phyloP scores from a whole-genome alignment of 2,329 filamentous ascomycete genomes.

The Fusarium decemcellulare region DNA sequence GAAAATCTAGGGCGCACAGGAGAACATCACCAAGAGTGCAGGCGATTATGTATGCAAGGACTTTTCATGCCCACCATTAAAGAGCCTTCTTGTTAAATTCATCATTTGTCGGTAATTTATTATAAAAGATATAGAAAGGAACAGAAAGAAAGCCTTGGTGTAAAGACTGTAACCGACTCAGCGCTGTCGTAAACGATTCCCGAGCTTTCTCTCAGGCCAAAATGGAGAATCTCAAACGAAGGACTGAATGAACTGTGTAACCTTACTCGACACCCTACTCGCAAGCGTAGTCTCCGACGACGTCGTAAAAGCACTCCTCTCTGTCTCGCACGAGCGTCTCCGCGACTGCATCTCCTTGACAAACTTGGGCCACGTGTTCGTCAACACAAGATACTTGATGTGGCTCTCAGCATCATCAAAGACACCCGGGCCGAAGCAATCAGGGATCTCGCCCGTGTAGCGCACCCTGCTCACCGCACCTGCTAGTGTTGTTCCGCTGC shows the following conservation, averaged over 20 bases:
- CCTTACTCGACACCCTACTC: constrained; percentile 2
- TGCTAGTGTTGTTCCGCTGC: neutral
- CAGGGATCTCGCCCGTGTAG: constrained; percentile 61
- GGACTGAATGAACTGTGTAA: constrained; percentile 1
- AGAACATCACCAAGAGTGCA: too few relatives aligned
- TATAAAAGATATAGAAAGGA: too few relatives aligned
- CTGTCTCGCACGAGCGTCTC: constrained; percentile 18
- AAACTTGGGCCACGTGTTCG: constrained; percentile 77
- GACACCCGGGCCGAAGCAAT: constrained; percentile 63
- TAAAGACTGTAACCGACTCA: too few relatives aligned
- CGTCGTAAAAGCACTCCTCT: constrained; percentile 1
- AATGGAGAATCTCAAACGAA: neutral
- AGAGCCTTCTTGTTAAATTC: too few relatives aligned
- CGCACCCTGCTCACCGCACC: constrained; percentile 28
- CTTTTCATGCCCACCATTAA: too few relatives aligned
- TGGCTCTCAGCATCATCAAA: constrained; percentile 73
- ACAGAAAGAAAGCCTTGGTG: too few relatives aligned
- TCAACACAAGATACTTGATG: constrained; percentile 77
- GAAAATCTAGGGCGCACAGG: too few relatives aligned
- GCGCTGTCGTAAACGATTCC: too few relatives aligned
- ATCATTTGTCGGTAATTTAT: too few relatives aligned
- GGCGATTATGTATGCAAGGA: too few relatives aligned
- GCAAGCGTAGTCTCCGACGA: constrained; percentile 6
- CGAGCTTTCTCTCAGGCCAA: too few relatives aligned
- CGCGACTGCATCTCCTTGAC: constrained; percentile 53